A percentile compares a stretch with the other conserved stretches of the same genome.
phyloP scores from a whole-genome alignment of 2,329 filamentous ascomycete species.

The Botrytis porri region DNA sequence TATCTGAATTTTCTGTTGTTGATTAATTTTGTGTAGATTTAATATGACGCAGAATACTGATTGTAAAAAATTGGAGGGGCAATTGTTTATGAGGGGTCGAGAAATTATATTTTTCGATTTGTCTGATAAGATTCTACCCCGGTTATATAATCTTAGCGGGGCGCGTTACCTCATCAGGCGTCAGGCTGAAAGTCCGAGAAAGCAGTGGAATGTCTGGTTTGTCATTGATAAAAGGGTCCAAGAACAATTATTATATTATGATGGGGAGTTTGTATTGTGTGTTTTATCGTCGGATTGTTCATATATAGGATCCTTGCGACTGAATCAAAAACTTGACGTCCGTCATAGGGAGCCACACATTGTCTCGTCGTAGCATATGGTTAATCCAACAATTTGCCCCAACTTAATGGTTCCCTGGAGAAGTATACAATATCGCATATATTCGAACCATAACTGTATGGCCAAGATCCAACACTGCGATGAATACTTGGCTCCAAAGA shows the following conservation, averaged over 20 bases:
- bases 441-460: neutral
- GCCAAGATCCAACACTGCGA: neutral
- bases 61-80: slow-evolving; percentile 31
- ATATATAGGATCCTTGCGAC: neutral
- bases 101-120: slow-evolving; percentile 26
- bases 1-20: neutral
- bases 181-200: slow-evolving; percentile 25
- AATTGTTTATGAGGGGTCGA: slow-evolving; percentile 15
- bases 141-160: neutral
- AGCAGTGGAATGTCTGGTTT: slow-evolving; percentile 12
- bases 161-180: slow-evolving; percentile 20
- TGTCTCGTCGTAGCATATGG: neutral
- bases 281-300: neutral
- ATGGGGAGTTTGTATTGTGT: neutral
- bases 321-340: neutral
- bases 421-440: neutral
- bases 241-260: neutral
- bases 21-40: neutral
- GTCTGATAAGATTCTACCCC: slow-evolving; percentile 24
- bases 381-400: neutral
- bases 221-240: slow-evolving; percentile 4
- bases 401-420: neutral
- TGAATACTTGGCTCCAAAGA: neutral
- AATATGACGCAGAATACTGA: slow-evolving; percentile 10
- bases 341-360: neutral